Evolutionary conservation across 2,329 filamentous ascomycete species (phyloP), one percentile per base, ranked within the genome.

Genomic region (Sphaerostilbella broomeana): DNA sequence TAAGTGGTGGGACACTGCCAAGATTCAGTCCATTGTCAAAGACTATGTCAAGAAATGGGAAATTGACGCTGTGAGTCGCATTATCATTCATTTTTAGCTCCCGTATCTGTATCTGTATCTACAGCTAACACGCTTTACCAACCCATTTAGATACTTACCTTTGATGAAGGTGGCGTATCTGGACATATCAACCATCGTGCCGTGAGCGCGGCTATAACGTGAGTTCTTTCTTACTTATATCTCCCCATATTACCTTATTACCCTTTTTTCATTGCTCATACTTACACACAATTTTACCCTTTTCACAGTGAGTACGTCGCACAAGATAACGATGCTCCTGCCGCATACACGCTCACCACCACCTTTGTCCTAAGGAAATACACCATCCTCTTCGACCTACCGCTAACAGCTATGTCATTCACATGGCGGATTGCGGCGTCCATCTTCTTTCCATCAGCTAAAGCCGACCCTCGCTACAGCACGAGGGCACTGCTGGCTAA

Each of bases 111-210:
- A 10, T 35, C 2, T 11, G 22, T 24, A 5, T 27, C n/a, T 25
- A 17, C 20, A 17, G 31, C 30, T 35, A 22, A 40, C 31, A 16
- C 12, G 35, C n/a, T 12, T 18, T 6, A 24, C 38, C n/a, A 13
- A n/a, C n/a, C 3, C 10, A 56, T 10, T 29, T 26, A 51, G 58
- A 64, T 66, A 36, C 54, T 65, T 35, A 66, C 62, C 0, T 65
- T 66, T 41, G 63, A 66, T 28, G 41, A 59, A n/a, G 58, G 58
- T 17, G 63, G 62, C 12, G 55, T 65, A 5, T 64, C 60, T 2
- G 59, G 60, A 5, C 62, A 66, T 38, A 54, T 65, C 35, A 65
- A 66, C 37, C 63, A 65, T 40, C 44, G 60, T 15, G 61, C 62
- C 12, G 60, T 66, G 35, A 63, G 58, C 47, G 54, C 54, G 12